Conservation (phyloP, 1,284 basidiomycete species). For the Puccinia brachypodii region DNA sequence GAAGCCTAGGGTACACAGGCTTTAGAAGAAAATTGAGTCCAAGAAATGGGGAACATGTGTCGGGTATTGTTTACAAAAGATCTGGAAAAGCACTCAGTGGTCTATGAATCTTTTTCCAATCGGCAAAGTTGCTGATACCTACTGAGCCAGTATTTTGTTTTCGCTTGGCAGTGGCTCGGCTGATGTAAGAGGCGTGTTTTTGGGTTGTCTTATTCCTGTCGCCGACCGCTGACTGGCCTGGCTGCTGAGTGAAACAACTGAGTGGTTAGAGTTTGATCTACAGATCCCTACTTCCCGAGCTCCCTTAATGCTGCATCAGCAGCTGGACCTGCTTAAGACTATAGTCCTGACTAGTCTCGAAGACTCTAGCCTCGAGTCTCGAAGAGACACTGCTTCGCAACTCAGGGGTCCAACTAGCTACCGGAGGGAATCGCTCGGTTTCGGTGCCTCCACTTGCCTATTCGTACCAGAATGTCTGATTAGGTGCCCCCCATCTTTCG, state of each 20-base stretch:
- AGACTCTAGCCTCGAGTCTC: not conserved
- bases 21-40: not conserved
- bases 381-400: not conserved
- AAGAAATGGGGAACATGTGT: not conserved
- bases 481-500: not conserved
- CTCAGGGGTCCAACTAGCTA: not conserved
- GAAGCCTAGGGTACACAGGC: not conserved
- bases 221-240: not conserved
- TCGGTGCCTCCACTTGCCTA: not conserved
- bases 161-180: not conserved
- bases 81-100: not conserved
- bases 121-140: not conserved
- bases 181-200: not conserved
- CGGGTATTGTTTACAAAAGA: not conserved
- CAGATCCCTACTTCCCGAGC: constrained; percentile 2
- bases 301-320: not conserved
- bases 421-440: constrained; percentile 7
- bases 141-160: not conserved
- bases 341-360: constrained; percentile 15
- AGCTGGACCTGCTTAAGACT: not conserved
- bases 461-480: not conserved
- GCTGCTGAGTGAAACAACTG: not conserved
- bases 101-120: not conserved
- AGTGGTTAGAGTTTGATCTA: constrained; percentile 16
- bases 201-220: not conserved